Conservation (phyloP, 2,329 filamentous ascomycete genomes). For the Verticillium longisporum region DNA sequence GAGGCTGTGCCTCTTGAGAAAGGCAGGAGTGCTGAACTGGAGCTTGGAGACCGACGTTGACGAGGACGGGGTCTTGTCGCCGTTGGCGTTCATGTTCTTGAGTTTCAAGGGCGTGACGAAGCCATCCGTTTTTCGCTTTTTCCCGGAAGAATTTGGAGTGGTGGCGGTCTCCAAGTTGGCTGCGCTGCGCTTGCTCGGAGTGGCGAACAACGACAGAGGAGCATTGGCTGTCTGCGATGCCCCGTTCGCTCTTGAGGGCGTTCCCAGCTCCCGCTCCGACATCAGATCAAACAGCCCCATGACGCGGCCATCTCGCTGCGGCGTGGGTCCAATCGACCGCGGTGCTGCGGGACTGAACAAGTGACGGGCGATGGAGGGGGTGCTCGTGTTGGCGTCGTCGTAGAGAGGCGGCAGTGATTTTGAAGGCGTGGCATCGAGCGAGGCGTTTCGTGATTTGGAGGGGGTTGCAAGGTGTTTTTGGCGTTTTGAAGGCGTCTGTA, state of each 20-base stretch:
- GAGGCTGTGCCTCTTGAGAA: conserved; percentile 47
- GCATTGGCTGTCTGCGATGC: conserved; percentile 21
- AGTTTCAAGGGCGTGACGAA: conserved; percentile 60
- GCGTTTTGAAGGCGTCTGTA: conserved; percentile 46
- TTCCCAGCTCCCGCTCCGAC: conserved; percentile 39
- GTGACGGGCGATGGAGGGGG: conserved; percentile 49
- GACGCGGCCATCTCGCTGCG: conserved; percentile 70
- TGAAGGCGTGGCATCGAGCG: conserved; percentile 35
- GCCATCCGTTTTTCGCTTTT: conserved; percentile 52
- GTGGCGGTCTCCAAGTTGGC: conserved; percentile 18
- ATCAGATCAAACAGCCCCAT: conserved; percentile 72
- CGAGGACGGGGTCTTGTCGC: conserved; percentile 38
- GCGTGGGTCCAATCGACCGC: conserved; percentile 67
- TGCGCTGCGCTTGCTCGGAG: conserved; percentile 37
- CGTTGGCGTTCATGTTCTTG: conserved; percentile 27
- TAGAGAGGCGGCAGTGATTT: conserved; percentile 26
- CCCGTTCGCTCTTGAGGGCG: conserved; percentile 37
- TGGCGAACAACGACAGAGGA: conserved; percentile 22
- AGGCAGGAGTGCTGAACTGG: conserved; percentile 63
- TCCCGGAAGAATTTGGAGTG: conserved; percentile 46
- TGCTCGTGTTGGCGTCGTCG: conserved; percentile 37
- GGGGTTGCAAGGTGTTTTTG: conserved; percentile 40
- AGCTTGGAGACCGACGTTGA: conserved; percentile 47
- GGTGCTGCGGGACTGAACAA: conserved; percentile 54
- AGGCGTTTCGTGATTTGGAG: conserved; percentile 24